Conservation (phyloP, 352 stramenopile genomes). For the Pythium insidiosum region DNA sequence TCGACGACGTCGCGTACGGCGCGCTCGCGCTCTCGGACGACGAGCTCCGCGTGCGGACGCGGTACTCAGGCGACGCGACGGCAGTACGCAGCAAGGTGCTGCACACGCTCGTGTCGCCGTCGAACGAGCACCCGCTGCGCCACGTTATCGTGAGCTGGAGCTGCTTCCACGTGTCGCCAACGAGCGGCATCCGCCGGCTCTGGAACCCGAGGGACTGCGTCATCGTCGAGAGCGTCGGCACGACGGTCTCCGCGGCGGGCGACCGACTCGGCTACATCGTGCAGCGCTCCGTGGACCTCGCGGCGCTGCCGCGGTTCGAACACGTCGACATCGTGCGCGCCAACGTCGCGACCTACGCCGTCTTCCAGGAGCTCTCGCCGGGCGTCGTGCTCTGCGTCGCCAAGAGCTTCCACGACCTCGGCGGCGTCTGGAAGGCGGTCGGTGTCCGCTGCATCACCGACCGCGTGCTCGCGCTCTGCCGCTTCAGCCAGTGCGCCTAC, state of each 20-base stretch:
- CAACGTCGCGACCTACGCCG: conserved; percentile 8
- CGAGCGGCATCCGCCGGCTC: conserved; percentile 10
- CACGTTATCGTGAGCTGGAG: conserved; percentile 38
- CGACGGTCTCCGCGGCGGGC: background rate
- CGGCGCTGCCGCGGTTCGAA: conserved; percentile 1
- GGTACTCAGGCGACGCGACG: conserved; percentile 21
- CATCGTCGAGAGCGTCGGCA: conserved; percentile 6
- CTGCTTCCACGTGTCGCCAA: no score
- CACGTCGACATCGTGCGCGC: conserved; percentile 5
- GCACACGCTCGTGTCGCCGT: conserved; percentile 23
- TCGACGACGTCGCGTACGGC: conserved; percentile 46
- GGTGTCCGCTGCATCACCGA: conserved; percentile 5
- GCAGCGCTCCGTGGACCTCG: conserved; percentile 8
- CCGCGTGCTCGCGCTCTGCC: conserved; percentile 2
- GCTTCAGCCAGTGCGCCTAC: conserved; percentile 2
- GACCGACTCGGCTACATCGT: conserved; percentile 12
- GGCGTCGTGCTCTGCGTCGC: conserved; percentile 15
- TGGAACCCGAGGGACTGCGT: conserved; percentile 8
- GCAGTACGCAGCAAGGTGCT: conserved; percentile 33
- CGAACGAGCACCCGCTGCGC: conserved; percentile 29
- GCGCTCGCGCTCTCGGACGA: conserved; percentile 15
- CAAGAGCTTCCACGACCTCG: conserved; percentile 16
- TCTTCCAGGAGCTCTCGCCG: conserved; percentile 8
- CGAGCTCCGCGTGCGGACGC: conserved; percentile 22
- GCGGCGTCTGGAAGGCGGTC: background rate